Base-by-base conservation (phyloP, 139 green algal genomes). In the Chlorella sp. region DNA sequence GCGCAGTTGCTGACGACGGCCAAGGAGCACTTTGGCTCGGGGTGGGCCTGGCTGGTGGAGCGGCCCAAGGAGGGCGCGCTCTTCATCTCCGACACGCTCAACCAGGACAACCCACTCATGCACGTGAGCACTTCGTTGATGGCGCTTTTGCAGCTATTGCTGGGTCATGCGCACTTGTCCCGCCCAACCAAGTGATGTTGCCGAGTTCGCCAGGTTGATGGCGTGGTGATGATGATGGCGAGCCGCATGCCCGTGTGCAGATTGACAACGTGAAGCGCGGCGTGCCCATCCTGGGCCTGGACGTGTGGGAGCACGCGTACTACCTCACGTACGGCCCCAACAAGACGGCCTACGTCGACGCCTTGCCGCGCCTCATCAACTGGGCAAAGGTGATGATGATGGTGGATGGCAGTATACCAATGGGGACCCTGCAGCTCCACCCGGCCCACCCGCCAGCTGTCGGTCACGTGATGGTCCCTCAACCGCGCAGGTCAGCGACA, bases 241-340 rank as follows among this genome's bases (percentile, higher is more conserved):
- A n/a, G n/a, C n/a, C n/a, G n/a, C n/a, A n/a, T n/a, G n/a, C n/a
- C n/a, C n/a, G n/a, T n/a, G n/a, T n/a, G n/a, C n/a, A n/a, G n/a
- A n/a, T n/a, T 30, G 55, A 63, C 3, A n/a, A n/a, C n/a, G n/a
- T n/a, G n/a, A 35, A 35, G n/a, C 61, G 35, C 22, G 64, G 64
- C 32, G 27, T 70, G 2, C 64, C 64, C 64, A 70, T 70, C 64
- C 32, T 70, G 6, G 64, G 32, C 64, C 17, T 70, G 29, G 64
- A 70, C 33, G 64, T 70, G 30, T 70, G 64, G 64, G 64, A 70
- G 64, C 64, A 70, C 55, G 6, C 20, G 14, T 64, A 64, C 55
- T 64, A 64, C 55, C 55, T 64, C 55, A 64, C 14, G 55, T 64
- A 64, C 55, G 55, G 55, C 24, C 55, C 55, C 55, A 64, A 64